Percentiles rank a stretch among this genome's conserved stretches.
These are phyloP conservation scores for Cladosporium austrohemisphaericum DNA, from an alignment of 2,329 filamentous ascomycete species.

Conservation along the genomic window DNA sequence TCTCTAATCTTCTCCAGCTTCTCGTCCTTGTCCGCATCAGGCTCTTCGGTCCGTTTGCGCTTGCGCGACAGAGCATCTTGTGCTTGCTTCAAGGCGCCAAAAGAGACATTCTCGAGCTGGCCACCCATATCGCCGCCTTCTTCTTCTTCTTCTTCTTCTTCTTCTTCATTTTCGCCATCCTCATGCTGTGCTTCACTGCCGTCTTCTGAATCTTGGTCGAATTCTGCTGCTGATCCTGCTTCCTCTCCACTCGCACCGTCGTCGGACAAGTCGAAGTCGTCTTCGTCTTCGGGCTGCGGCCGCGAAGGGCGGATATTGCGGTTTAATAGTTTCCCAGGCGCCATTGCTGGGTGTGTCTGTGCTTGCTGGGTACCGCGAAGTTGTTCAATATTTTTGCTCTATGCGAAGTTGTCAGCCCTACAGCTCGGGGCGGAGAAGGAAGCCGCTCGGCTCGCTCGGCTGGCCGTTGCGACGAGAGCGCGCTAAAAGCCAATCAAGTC, in stretches of 20 bases:
- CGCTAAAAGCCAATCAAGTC: no score
- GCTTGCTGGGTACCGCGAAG: neutral
- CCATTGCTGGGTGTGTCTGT: conserved; percentile 14
- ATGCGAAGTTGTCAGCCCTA: conserved; percentile 1
- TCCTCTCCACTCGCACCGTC: conserved; percentile 15
- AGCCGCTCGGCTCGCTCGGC: conserved; percentile 1
- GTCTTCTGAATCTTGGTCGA: conserved; percentile 25
- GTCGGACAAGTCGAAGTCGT: conserved; percentile 11
- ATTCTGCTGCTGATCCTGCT: conserved; percentile 18
- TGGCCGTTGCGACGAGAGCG: neutral
- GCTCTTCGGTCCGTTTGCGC: conserved; percentile 41
- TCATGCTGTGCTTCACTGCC: no score
- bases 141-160: conserved; percentile 36
- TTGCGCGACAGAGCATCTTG: conserved; percentile 61
- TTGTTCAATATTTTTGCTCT: conserved; percentile 5
- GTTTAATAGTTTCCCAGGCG: conserved; percentile 18
- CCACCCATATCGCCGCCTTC: conserved; percentile 39
- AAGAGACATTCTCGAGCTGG: conserved; percentile 64
- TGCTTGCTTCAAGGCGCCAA: conserved; percentile 84
- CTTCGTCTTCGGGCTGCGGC: conserved; percentile 14
- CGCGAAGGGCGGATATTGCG: conserved; percentile 14
- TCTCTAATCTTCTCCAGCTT: conserved; percentile 46
- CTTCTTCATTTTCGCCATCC: conserved; percentile 31
- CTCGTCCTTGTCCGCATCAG: conserved; percentile 39
- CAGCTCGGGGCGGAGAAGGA: neutral